phyloP scores from a whole-genome alignment of 2,329 filamentous ascomycete species.

The Apiospora saccharicola region DNA sequence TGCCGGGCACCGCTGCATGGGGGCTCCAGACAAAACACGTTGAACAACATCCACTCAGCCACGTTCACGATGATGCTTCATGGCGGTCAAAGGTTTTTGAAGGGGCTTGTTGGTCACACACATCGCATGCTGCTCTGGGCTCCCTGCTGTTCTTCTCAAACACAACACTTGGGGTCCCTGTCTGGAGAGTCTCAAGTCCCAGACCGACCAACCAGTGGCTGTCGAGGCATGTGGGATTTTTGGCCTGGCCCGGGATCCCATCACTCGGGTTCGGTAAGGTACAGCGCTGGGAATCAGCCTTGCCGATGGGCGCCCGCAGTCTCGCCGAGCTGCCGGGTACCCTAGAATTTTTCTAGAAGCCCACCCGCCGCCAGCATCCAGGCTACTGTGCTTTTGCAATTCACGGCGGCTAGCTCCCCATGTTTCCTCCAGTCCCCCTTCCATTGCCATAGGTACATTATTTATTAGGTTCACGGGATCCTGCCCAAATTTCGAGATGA shows the following conservation, averaged over 20 bases:
- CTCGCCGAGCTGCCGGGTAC: conserved; percentile 16
- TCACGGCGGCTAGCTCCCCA: neutral
- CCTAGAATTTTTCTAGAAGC: conserved; percentile 23
- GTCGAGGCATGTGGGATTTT: conserved; percentile 1
- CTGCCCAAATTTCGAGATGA: neutral
- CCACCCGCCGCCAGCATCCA: conserved; percentile 2
- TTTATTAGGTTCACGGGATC: neutral
- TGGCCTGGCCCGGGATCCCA: conserved; percentile 1
- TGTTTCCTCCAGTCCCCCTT: neutral
- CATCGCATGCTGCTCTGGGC: neutral
- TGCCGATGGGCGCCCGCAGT: conserved; percentile 19
- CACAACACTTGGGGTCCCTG: conserved; percentile 5
- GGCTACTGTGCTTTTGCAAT: neutral
- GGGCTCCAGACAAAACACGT: neutral
- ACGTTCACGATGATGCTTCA: neutral
- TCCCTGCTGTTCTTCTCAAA: neutral
- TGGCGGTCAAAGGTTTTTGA: conserved; percentile 5
- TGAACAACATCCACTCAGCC: neutral
- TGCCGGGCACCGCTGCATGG: neutral
- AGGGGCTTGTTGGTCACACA: neutral
- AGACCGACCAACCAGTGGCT: neutral
- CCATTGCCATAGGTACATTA: neutral
- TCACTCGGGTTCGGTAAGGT: conserved; percentile 4
- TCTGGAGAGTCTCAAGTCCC: neutral
- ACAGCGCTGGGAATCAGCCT: conserved; percentile 13